phyloP scores from a whole-genome alignment of 305 asterid species.

The Solanum hybrid region DNA sequence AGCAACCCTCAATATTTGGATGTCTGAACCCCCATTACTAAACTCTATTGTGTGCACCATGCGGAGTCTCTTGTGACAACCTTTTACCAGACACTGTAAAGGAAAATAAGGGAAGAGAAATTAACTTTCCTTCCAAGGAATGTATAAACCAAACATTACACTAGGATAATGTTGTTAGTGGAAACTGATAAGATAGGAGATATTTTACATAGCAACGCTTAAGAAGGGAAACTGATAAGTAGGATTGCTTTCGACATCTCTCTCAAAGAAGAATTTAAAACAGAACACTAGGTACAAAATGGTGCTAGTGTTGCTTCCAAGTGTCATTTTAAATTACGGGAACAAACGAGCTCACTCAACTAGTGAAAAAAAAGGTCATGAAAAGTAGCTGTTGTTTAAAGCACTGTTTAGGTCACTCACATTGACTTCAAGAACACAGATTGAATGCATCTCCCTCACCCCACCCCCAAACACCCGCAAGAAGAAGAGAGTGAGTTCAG shows the following conservation, averaged over 20 bases:
- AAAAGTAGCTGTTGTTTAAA: not conserved
- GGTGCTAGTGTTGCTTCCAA: not conserved
- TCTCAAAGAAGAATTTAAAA: not conserved
- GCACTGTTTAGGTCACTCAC: not conserved
- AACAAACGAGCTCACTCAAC: not conserved
- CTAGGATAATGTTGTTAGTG: not conserved
- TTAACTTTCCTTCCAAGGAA: not conserved
- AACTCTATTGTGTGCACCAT: slow-evolving; percentile 92
- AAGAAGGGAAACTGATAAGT: not conserved
- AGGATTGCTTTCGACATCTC: not conserved
- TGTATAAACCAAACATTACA: not conserved
- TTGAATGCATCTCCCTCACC: not conserved
- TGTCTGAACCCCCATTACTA: slow-evolving; percentile 82
- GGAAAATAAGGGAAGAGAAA: slow-evolving; percentile 3
- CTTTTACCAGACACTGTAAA: slow-evolving; percentile 84
- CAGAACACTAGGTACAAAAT: not conserved
- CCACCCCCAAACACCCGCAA: not conserved
- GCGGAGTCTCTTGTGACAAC: slow-evolving; percentile 94
- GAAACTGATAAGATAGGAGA: not conserved
- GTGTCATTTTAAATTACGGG: not conserved
- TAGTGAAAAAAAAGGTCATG: not conserved
- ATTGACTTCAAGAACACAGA: not conserved
- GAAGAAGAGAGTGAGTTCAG: not conserved
- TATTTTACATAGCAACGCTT: not conserved
- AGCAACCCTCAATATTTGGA: slow-evolving; percentile 90